Percentiles rank a stretch among this genome's conserved stretches.
Conservation (phyloP, 2,329 filamentous ascomycete genomes). For the Aspergillus amoenus region DNA sequence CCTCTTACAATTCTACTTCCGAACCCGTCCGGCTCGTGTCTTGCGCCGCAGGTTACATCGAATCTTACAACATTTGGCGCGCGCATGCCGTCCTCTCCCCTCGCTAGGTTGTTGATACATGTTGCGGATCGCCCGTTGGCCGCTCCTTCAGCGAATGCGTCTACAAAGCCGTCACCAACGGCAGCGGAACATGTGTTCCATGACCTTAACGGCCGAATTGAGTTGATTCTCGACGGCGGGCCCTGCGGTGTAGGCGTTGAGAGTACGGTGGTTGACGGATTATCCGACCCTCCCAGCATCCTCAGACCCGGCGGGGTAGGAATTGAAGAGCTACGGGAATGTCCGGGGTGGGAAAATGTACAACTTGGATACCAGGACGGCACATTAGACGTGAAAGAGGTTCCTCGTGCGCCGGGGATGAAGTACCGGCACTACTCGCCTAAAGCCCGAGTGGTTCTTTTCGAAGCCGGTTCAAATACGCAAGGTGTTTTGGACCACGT, state of each 20-base stretch:
- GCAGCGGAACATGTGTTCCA: conserved; percentile 84
- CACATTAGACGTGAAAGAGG: conserved; percentile 62
- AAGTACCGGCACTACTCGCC: conserved; percentile 99
- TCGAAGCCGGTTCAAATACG: conserved; percentile 57
- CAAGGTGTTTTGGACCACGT: conserved; percentile 32
- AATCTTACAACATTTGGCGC: conserved; percentile 81
- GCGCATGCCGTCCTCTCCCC: conserved; percentile 79
- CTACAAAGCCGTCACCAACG: conserved; percentile 88
- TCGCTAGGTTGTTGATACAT: conserved; percentile 86
- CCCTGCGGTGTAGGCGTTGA: conserved; percentile 86
- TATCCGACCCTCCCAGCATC: conserved; percentile 76
- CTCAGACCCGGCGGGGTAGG: conserved; percentile 84
- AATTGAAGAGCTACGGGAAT: conserved; percentile 72
- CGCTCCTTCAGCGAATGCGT: conserved; percentile 91
- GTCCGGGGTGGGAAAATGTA: conserved; percentile 78
- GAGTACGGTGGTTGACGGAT: conserved; percentile 92
- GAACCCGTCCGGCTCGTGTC: conserved; percentile 64
- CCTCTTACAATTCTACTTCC: conserved; percentile 88
- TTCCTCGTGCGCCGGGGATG: conserved; percentile 90
- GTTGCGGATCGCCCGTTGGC: conserved; percentile 76
- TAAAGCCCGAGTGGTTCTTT: conserved; percentile 79
- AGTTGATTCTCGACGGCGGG: conserved; percentile 86
- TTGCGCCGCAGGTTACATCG: conserved; percentile 91
- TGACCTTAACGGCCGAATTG: conserved; percentile 78
- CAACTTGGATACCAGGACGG: conserved; percentile 76